phyloP scores from a whole-genome alignment of 1,139 yeast genomes.

The Blastobotrys petasosporus region DNA sequence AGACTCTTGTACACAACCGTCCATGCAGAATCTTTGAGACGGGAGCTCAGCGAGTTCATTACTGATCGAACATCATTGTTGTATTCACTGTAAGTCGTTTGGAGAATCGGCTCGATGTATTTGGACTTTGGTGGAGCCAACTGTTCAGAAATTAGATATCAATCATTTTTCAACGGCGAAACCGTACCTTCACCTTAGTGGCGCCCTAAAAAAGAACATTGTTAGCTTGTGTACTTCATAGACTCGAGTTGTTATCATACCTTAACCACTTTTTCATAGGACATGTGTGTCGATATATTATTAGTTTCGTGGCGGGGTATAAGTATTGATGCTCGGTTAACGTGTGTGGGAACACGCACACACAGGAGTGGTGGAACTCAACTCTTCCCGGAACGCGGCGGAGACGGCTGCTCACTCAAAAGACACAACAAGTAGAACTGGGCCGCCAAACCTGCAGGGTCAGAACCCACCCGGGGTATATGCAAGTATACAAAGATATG shows the following conservation, averaged over 20 bases:
- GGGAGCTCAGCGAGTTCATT: conserved; percentile 52
- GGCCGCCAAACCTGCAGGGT: too few relatives aligned
- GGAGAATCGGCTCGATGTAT: conserved; percentile 85
- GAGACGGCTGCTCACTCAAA: background rate
- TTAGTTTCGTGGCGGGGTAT: conserved; percentile 11
- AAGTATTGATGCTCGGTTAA: background rate
- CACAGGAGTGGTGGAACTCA: background rate
- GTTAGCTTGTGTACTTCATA: conserved; percentile 2
- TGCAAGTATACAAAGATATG: too few relatives aligned
- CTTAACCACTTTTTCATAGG: conserved; percentile 49
- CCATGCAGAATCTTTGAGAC: conserved; percentile 81
- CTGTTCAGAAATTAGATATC: conserved; percentile 31
- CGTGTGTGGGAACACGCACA: too few relatives aligned
- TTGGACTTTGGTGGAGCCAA: conserved; percentile 98
- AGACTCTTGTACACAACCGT: conserved; percentile 75
- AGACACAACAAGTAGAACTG: background rate
- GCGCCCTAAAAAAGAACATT: conserved; percentile 50
- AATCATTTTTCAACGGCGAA: conserved; percentile 29
- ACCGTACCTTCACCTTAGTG: conserved; percentile 49
- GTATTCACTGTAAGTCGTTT: conserved; percentile 55
- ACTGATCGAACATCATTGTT: conserved; percentile 60
- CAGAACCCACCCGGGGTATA: too few relatives aligned
- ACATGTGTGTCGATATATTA: conserved; percentile 6
- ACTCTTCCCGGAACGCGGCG: too few relatives aligned
- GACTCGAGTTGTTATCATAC: conserved; percentile 29